Percentiles rank a stretch among this genome's conserved stretches.
These are phyloP conservation scores for Acer yangbiense DNA, from an alignment of 345 rosid species.

Conservation along the genomic window DNA sequence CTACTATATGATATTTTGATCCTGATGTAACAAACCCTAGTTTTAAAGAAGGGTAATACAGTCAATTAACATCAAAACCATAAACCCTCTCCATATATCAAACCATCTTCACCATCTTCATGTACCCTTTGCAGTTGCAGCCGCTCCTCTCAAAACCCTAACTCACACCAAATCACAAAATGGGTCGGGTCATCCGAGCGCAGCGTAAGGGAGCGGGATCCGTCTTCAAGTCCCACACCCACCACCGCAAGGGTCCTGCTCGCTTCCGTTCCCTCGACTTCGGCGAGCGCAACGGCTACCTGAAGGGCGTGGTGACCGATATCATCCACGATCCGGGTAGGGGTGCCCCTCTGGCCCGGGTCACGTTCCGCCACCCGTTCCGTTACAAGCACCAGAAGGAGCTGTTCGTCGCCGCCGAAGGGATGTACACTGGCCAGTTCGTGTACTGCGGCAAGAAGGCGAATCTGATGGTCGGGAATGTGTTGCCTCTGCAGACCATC, in stretches of 20 bases:
- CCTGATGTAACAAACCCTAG: background rate
- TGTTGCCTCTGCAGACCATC: conserved; percentile 52
- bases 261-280: conserved; percentile 70
- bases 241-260: conserved; percentile 79
- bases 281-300: conserved; percentile 72
- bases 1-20: too few species aligned
- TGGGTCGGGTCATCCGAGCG: conserved; percentile 80
- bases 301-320: conserved; percentile 65
- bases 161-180: background rate
- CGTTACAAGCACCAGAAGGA: conserved; percentile 75
- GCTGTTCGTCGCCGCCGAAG: conserved; percentile 68
- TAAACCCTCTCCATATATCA: background rate
- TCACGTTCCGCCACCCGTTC: conserved; percentile 67
- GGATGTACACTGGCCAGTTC: conserved; percentile 65
- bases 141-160: background rate
- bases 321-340: conserved; percentile 75
- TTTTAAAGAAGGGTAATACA: background rate
- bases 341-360: conserved; percentile 72
- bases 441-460: conserved; percentile 62
- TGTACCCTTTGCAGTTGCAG: background rate
- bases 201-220: conserved; percentile 80
- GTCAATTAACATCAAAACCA: background rate
- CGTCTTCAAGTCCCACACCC: conserved; percentile 76
- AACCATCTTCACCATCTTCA: too few species aligned
- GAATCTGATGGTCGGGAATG: conserved; percentile 54